Evolutionary conservation across 495 filamentous ascomycete species (phyloP).

Genomic region (Penicillium longicatenatum): DNA sequence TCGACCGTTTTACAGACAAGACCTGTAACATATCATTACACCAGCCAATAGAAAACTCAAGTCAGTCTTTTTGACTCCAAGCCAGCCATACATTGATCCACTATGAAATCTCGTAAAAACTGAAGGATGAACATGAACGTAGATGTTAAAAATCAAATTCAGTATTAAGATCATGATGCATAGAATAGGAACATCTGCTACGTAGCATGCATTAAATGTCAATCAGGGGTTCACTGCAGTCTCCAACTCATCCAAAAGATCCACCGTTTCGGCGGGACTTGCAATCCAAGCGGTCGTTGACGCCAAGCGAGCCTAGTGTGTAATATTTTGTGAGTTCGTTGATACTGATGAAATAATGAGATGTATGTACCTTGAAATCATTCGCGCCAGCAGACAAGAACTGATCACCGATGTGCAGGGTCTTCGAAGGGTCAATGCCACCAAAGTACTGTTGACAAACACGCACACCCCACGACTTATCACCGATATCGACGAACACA

Average conservation of each 20-base stretch:
- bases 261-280: constrained; percentile 84
- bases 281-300: constrained; percentile 88
- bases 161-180: neutral
- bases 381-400: constrained; percentile 95
- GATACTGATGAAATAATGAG: neutral
- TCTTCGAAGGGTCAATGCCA: constrained; percentile 62
- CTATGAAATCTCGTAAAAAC: neutral
- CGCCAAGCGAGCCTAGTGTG: constrained; percentile 56
- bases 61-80: neutral
- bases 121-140: neutral
- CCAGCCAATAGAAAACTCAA: constrained; percentile 1
- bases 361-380: constrained; percentile 76
- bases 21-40: constrained; percentile 4
- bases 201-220: neutral
- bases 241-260: constrained; percentile 73
- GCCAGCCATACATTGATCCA: neutral
- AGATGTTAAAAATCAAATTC: neutral
- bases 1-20: neutral
- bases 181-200: neutral
- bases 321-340: neutral
- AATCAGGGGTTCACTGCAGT: constrained; percentile 11
- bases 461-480: constrained; percentile 92
- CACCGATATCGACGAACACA: constrained; percentile 98
- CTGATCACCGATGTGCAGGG: constrained; percentile 91
- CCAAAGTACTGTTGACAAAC: constrained; percentile 93